Evolutionary conservation across 495 filamentous ascomycete species (phyloP), one percentile per base, ranked within the genome.

Genomic region (Xylaria grammica): DNA sequence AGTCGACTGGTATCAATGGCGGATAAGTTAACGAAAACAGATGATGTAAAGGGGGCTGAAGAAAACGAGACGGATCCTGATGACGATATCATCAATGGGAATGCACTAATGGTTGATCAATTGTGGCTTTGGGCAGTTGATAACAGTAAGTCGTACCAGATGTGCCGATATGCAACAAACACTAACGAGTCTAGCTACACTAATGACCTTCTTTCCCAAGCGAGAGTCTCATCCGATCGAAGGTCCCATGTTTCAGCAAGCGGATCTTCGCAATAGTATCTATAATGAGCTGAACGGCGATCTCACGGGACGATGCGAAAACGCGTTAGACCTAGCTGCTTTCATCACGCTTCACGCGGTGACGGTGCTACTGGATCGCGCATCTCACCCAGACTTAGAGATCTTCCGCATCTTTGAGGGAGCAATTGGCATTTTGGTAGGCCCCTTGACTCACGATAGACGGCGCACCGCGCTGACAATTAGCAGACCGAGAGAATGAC

Each of bases 231-330:
- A 74, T 27, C 75, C 78, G 0, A 75, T 63, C 1, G 85, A 88
- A 58, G 86, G 82, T 0, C 85, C 84, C 15, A 66, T 87, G 0
- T 89, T 86, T 61, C 85, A 88, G 36, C 81, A 82, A 66, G 86
- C 85, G 7, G 89, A 90, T 67, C 68, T 90, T 4, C 79, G 86
- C 17, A 86, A 85, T 52, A 88, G 85, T 54, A 80, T 91, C 17
- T 89, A 88, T 65, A 89, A 89, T 55, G 87, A 90, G 67, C 67
- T 91, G 4, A 90, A 91, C 56, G 87, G 86, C 3, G 88, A 90
- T 66, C 77, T 89, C 8, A 87, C 87, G 2, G 80, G 82, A n/a
- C 78, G 83, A 3, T 90, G 87, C 60, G 85, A 88, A 44, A 89
- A 85, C 44, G 81, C 84, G 1, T 76, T 85, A 27, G 86, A 90